Base-by-base conservation (phyloP, 257 asterid species). In the Voacanga thouarsii region DNA sequence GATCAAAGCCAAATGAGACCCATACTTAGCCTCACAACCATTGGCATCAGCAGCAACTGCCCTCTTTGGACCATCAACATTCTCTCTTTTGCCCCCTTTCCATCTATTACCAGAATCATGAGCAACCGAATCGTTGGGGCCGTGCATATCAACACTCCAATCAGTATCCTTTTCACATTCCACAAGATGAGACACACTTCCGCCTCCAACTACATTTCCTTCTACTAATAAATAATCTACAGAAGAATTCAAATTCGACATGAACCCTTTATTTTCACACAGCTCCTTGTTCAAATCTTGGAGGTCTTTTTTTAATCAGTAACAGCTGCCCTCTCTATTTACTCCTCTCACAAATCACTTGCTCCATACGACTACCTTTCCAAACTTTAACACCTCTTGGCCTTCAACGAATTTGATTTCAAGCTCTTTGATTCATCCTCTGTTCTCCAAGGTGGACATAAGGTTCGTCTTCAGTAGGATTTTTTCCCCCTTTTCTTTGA, bases 211-310 rank as follows among this genome's bases (percentile, higher is more conserved):
- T 15, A 43, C 19, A 28, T 56, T 47, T 67, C 61, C 49, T 23
- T 37, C 72, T 6, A 61, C 64, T 26, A 80, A 72, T 66, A 67
- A 47, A 60, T 61, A 67, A 60, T 71, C 80, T 75, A 26, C 61
- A 41, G 74, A 67, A 72, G 71, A 80, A 75, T 59, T 72, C 26
- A 49, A 50, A 77, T 72, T 77, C n/a, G 74, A 60, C 41, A 63
- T 18, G 61, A 79, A 67, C n/a, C 33, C 80, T 78, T 74, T 71
- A 72, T 72, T 75, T 59, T 78, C 83, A 59, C 56, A 23, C 7
- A 86, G 84, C 19, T 73, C 85, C 78, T 74, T 77, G 67, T 82
- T 85, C 86, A 82, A 82, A 74, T 85, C 84, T 77, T 82, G 44
- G 80, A 78, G 78, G 26, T 45, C 78, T 67, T 73, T 82, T 69